Percentiles rank a stretch among this genome's conserved stretches.
Conservation (phyloP, 2,329 filamentous ascomycete genomes). For the Colletotrichum sp. region DNA sequence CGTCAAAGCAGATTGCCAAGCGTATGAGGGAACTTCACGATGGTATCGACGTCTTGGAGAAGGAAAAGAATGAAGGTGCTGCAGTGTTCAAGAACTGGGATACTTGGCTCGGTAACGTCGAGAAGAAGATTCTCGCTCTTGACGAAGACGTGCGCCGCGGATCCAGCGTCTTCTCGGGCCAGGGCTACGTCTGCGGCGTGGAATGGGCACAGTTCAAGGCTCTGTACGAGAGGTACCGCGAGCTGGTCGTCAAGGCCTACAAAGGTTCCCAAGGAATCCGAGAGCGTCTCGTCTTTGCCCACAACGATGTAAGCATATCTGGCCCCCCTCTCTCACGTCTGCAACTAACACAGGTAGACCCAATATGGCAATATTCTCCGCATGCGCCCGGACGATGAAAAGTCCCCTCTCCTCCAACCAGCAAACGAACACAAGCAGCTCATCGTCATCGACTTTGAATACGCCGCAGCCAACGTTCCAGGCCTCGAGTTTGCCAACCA, state of each 20-base stretch:
- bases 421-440: constrained; percentile 96
- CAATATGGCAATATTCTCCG: constrained; percentile 98
- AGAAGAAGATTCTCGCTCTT: constrained; percentile 61
- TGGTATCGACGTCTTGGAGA: constrained; percentile 82
- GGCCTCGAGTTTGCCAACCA: constrained; percentile 97
- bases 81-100: constrained; percentile 95
- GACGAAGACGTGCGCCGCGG: constrained; percentile 62
- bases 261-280: constrained; percentile 71
- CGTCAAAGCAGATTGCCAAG: constrained; percentile 92
- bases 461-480: constrained; percentile 85
- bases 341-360: constrained; percentile 60
- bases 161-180: constrained; percentile 8
- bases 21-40: constrained; percentile 96
- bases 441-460: constrained; percentile 98
- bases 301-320: constrained; percentile 80
- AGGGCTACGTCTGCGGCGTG: constrained; percentile 80
- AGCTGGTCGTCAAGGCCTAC: constrained; percentile 75
- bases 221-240: constrained; percentile 78
- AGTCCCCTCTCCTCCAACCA: constrained; percentile 86
- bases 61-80: constrained; percentile 80
- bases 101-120: constrained; percentile 77
- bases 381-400: constrained; percentile 67
- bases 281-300: constrained; percentile 86
- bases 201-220: constrained; percentile 81
- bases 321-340: too few relatives aligned